phyloP scores from a whole-genome alignment of 202 grass and related monocot species.

The Panicum virgatum region DNA sequence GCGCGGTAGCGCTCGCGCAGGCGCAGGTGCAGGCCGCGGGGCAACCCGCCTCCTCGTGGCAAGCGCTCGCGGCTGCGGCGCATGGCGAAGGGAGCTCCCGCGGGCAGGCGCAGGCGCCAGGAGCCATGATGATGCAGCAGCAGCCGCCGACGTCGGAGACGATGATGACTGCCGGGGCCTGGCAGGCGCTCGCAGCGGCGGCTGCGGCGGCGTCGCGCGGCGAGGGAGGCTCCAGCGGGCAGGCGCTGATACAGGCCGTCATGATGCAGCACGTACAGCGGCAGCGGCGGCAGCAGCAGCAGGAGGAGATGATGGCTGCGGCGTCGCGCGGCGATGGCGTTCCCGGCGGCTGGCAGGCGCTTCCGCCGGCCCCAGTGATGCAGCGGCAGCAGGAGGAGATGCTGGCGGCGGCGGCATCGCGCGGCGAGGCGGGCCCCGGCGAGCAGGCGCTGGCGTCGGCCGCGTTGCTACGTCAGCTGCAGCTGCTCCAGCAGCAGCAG shows the following conservation, averaged over 20 bases:
- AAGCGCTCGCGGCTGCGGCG: neutral
- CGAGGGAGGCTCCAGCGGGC: neutral
- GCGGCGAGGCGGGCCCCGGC: neutral
- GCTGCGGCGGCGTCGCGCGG: neutral
- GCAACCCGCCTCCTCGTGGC: constrained; percentile 20
- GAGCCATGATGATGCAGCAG: neutral
- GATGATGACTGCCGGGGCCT: constrained; percentile 18
- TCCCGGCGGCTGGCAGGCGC: neutral
- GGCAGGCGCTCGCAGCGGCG: constrained; percentile 23
- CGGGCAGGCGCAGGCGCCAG: neutral
- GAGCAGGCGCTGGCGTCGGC: constrained; percentile 13
- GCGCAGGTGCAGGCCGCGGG: constrained; percentile 30
- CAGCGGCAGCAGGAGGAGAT: constrained; percentile 20
- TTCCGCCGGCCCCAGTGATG: neutral
- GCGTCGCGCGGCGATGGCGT: neutral
- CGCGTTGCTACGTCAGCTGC: neutral
- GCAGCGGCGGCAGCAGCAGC: constrained; percentile 20
- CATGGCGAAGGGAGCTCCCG: constrained; percentile 7
- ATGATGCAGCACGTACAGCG: constrained; percentile 23
- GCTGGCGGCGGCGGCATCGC: neutral
- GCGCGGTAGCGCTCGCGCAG: constrained; percentile 19
- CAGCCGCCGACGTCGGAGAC: constrained; percentile 1
- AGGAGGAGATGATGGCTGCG: constrained; percentile 8
- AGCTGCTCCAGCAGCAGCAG: neutral
- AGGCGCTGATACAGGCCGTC: constrained; percentile 8